phyloP scores from a whole-genome alignment of 306 rosid genomes.

The Neltuma alba region DNA sequence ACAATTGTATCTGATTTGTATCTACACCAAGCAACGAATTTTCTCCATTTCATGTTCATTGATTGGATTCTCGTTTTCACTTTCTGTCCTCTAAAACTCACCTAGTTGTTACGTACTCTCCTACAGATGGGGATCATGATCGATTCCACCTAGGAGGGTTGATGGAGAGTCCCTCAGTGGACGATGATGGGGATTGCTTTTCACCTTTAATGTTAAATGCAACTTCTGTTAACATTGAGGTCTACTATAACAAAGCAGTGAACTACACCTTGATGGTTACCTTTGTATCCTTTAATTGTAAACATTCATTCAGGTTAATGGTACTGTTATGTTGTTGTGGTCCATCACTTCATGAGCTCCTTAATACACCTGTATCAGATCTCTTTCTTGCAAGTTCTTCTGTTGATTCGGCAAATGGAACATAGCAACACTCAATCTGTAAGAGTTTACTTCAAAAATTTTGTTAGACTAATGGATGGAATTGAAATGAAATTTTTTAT shows the following conservation, averaged over 20 bases:
- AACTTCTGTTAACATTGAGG: conserved; percentile 84
- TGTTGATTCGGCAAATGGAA: conserved; percentile 95
- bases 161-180: conserved; percentile 90
- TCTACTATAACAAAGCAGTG: conserved; percentile 94
- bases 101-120: conserved; percentile 33
- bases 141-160: conserved; percentile 75
- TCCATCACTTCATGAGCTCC: conserved; percentile 46
- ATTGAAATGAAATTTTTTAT: conserved; percentile 1
- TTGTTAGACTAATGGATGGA: conserved; percentile 14
- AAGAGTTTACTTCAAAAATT: conserved; percentile 42
- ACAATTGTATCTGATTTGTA: conserved; percentile 12
- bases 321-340: conserved; percentile 29
- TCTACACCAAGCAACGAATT: background rate
- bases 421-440: conserved; percentile 98
- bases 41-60: conserved; percentile 8
- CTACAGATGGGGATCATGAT: conserved; percentile 67
- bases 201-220: conserved; percentile 79
- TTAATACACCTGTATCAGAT: conserved; percentile 62
- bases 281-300: conserved; percentile 80
- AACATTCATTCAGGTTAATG: conserved; percentile 16
- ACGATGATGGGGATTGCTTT: conserved; percentile 84
- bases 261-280: conserved; percentile 98
- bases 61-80: conserved; percentile 5
- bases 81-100: conserved; percentile 15
- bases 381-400: conserved; percentile 92